A percentile compares a stretch with the other conserved stretches of the same genome.
Conservation (phyloP, 225 moss, liverwort and hornwort species). For the Neckera pumila region DNA sequence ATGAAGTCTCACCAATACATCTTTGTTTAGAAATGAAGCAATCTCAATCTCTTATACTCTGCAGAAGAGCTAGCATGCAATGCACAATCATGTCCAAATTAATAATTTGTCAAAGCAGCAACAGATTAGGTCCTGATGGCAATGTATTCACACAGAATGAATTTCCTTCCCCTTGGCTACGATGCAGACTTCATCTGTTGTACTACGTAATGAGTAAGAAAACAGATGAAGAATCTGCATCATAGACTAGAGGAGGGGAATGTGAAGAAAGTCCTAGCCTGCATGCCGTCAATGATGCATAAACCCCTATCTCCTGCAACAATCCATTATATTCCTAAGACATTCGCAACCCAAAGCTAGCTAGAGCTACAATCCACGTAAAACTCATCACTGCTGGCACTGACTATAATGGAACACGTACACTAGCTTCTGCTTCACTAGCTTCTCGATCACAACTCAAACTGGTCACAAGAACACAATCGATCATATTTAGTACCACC, state of each 20-base stretch:
- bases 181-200: slow-evolving; percentile 39
- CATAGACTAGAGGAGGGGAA: slow-evolving; percentile 18
- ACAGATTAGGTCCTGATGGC: neutral
- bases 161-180: slow-evolving; percentile 18
- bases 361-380: neutral
- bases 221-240: slow-evolving; percentile 46
- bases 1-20: neutral
- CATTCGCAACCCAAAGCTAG: neutral
- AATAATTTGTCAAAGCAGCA: neutral
- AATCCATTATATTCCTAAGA: neutral
- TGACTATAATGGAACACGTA: no score
- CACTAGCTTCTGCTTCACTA: neutral
- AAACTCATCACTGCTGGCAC: neutral
- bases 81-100: neutral
- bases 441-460: neutral
- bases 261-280: neutral
- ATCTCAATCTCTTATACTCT: neutral
- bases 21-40: neutral
- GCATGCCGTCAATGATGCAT: neutral
- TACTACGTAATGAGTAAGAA: neutral
- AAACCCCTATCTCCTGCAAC: neutral
- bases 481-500: neutral
- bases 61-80: no score
- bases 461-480: neutral
- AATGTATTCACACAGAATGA: neutral